A percentile compares a stretch with the other conserved stretches of the same genome.
These are phyloP conservation scores for Globisporangium barbulae DNA, from an alignment of 352 stramenopile genomes.

Conservation along the genomic window DNA sequence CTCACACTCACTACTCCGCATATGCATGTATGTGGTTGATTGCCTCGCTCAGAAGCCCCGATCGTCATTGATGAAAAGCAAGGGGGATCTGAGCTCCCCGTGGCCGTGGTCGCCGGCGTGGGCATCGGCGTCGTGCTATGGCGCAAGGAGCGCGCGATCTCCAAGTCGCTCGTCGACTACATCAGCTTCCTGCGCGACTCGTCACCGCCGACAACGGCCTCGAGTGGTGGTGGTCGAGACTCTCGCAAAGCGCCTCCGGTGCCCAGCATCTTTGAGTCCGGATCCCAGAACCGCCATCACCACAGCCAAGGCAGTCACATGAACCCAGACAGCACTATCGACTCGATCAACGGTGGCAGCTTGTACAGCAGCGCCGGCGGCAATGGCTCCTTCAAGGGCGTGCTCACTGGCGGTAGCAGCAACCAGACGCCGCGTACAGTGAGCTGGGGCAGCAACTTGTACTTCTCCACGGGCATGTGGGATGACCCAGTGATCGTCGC, in stretches of 20 bases:
- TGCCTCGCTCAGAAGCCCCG: not conserved
- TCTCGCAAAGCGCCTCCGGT: not conserved
- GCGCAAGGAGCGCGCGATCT: conserved; percentile 1
- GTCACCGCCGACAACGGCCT: not conserved
- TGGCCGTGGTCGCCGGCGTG: not conserved
- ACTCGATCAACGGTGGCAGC: not conserved
- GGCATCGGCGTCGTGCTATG: conserved; percentile 5
- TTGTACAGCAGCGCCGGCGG: not conserved
- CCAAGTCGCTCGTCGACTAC: conserved; percentile 1
- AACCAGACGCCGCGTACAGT: not conserved
- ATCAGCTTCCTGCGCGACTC: conserved; percentile 2
- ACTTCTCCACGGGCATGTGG: conserved; percentile 20
- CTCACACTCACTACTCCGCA: no score
- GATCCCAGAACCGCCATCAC: not conserved
- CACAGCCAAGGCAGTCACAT: not conserved
- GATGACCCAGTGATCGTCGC: conserved; percentile 43
- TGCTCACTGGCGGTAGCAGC: not conserved
- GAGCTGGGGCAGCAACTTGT: not conserved
- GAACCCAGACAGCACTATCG: not conserved
- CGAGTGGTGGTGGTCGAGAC: not conserved
- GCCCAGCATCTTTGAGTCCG: not conserved
- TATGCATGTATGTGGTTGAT: no score
- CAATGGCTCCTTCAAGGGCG: not conserved
- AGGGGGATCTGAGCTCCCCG: not conserved
- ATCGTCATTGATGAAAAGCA: not conserved